Conservation (phyloP, 345 rosid genomes). For the Eutrema japonicum region DNA sequence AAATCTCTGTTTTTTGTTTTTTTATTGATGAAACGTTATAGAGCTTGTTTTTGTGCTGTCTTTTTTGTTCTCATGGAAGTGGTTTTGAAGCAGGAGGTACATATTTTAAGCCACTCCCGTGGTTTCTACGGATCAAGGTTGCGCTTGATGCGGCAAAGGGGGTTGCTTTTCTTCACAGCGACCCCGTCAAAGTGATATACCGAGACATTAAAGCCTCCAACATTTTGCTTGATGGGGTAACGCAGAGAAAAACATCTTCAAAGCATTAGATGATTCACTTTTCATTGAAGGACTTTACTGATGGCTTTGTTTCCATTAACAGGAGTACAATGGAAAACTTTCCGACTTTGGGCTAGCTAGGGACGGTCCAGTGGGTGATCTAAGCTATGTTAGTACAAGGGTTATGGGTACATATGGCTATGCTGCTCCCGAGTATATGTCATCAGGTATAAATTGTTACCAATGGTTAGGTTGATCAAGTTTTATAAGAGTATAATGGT, state of each 20-base stretch:
- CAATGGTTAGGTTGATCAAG: not conserved
- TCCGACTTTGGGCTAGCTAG: slow-evolving; percentile 96
- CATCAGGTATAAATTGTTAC: slow-evolving; percentile 55
- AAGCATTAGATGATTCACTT: not conserved
- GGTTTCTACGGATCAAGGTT: slow-evolving; percentile 83
- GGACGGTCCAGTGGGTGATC: slow-evolving; percentile 82
- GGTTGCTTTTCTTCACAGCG: slow-evolving; percentile 87
- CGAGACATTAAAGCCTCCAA: slow-evolving; percentile 92
- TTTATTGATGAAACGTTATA: not conserved
- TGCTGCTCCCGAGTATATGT: slow-evolving; percentile 55
- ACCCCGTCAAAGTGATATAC: slow-evolving; percentile 82
- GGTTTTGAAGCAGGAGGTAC: slow-evolving; percentile 63
- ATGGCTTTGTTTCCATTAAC: slow-evolving; percentile 33
- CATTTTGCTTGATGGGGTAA: slow-evolving; percentile 78
- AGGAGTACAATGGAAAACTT: slow-evolving; percentile 80
- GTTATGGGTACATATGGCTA: slow-evolving; percentile 91
- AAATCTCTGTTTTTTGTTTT: not conserved
- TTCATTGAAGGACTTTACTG: not conserved
- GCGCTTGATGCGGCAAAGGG: slow-evolving; percentile 97
- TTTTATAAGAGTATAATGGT: not conserved
- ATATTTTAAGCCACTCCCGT: slow-evolving; percentile 79
- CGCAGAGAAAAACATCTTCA: slow-evolving; percentile 5
- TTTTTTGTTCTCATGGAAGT: slow-evolving; percentile 23
- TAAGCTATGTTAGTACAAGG: slow-evolving; percentile 87
- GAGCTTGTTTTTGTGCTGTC: not conserved